A percentile compares a stretch with the other conserved stretches of the same genome.
Evolutionary conservation across 306 rosid genomes (phyloP).

Genomic region (Vigna mungo): DNA sequence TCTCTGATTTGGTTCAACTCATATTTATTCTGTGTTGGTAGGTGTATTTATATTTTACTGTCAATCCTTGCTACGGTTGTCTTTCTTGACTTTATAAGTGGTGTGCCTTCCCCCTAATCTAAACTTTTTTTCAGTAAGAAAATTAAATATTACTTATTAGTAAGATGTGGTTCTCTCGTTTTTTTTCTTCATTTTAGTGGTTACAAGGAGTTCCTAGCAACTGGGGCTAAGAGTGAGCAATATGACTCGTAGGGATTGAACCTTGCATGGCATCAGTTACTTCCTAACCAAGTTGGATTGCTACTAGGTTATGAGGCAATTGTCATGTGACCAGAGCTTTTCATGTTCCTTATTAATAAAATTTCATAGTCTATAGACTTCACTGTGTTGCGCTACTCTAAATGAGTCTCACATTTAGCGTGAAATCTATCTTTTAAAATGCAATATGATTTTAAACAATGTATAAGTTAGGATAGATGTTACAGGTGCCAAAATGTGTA

Average conservation of each 20-base stretch:
- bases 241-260: background rate
- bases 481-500: constrained; percentile 16
- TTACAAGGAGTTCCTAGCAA: background rate
- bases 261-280: background rate
- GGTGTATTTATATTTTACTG: background rate
- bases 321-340: constrained; percentile 24
- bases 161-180: background rate
- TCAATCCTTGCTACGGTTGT: background rate
- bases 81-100: background rate
- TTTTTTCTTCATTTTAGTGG: background rate
- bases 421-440: constrained; percentile 1
- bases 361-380: background rate
- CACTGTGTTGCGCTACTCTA: constrained; percentile 1
- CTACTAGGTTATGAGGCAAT: background rate
- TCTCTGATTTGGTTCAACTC: background rate
- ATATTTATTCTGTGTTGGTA: background rate
- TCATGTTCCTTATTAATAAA: background rate
- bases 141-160: background rate
- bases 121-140: background rate
- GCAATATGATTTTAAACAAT: constrained; percentile 5
- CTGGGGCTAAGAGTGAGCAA: background rate
- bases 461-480: constrained; percentile 11
- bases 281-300: constrained; percentile 1
- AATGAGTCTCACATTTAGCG: background rate
- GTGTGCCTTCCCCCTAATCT: background rate